A percentile compares a stretch with the other conserved stretches of the same genome.
Conservation (phyloP, 2,329 filamentous ascomycete genomes). For the Pseudogymnoascus sp. region DNA sequence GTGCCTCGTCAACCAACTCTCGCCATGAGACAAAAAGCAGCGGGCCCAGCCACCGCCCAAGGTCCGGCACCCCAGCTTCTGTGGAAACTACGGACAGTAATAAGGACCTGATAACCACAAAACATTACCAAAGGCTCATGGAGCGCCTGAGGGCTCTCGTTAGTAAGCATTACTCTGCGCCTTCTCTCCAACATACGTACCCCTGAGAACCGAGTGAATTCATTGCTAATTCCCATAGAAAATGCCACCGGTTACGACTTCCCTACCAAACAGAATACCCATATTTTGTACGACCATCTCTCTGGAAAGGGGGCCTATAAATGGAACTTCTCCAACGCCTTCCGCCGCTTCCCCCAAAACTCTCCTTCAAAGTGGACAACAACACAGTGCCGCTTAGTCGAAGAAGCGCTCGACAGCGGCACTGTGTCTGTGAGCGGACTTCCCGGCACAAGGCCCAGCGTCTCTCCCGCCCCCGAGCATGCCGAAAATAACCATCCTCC, state of each 20-base stretch:
- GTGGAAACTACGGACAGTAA: neutral
- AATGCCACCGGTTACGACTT: neutral
- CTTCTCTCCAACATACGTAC: neutral
- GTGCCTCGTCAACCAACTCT: neutral
- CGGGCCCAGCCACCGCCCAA: neutral
- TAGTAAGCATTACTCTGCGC: neutral
- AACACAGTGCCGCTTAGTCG: neutral
- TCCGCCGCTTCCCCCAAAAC: neutral
- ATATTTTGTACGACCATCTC: neutral
- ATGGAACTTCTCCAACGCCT: neutral
- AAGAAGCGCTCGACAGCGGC: neutral
- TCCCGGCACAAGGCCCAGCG: neutral
- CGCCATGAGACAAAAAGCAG: neutral
- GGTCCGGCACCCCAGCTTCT: neutral
- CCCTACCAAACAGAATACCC: neutral
- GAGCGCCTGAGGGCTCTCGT: neutral
- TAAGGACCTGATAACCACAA: neutral
- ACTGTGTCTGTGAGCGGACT: neutral
- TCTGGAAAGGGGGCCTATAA: neutral
- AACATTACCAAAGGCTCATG: neutral
- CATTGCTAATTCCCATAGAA: neutral
- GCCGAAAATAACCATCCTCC: neutral
- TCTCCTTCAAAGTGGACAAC: neutral
- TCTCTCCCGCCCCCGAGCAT: neutral
- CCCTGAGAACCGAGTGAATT: neutral